Evolutionary conservation across 768 basidiomycete species (phyloP).

Genomic region (Lyophyllum atratum): DNA sequence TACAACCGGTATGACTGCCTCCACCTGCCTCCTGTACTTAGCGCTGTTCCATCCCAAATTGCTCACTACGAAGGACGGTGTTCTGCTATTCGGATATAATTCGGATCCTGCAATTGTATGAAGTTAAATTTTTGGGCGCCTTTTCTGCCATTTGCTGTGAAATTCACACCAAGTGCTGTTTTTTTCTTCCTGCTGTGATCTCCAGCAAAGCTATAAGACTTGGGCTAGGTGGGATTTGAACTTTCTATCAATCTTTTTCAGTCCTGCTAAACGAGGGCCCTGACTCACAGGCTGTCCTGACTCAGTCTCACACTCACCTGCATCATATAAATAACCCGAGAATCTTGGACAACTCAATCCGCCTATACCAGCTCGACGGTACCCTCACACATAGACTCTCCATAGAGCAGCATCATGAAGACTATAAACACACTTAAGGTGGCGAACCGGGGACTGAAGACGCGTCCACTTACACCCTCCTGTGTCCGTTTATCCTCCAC

Average conservation of each 20-base stretch:
- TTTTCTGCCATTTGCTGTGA: slow-evolving; percentile 17
- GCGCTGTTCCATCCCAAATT: too few species aligned
- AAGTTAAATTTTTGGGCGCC: slow-evolving; percentile 7
- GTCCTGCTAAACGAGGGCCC: not conserved
- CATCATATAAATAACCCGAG: not conserved
- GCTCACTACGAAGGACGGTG: not conserved
- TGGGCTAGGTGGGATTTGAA: not conserved
- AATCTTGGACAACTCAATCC: too few species aligned
- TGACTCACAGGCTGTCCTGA: slow-evolving; percentile 1
- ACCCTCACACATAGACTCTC: not conserved
- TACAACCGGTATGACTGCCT: too few species aligned
- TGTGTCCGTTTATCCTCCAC: slow-evolving; percentile 10
- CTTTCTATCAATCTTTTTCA: not conserved
- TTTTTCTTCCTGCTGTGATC: not conserved
- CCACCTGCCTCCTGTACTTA: too few species aligned
- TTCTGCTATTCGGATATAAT: not conserved
- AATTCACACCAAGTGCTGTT: slow-evolving; percentile 5
- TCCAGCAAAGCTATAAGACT: not conserved
- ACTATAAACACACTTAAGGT: slow-evolving; percentile 2
- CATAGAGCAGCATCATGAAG: slow-evolving; percentile 7
- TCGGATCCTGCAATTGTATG: not conserved
- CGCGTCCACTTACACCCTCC: slow-evolving; percentile 9
- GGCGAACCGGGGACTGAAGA: slow-evolving; percentile 8
- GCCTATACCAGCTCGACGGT: not conserved
- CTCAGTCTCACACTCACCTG: not conserved